Evolutionary conservation across 1,139 yeast species (phyloP).

Genomic region (Diutina catenulata): DNA sequence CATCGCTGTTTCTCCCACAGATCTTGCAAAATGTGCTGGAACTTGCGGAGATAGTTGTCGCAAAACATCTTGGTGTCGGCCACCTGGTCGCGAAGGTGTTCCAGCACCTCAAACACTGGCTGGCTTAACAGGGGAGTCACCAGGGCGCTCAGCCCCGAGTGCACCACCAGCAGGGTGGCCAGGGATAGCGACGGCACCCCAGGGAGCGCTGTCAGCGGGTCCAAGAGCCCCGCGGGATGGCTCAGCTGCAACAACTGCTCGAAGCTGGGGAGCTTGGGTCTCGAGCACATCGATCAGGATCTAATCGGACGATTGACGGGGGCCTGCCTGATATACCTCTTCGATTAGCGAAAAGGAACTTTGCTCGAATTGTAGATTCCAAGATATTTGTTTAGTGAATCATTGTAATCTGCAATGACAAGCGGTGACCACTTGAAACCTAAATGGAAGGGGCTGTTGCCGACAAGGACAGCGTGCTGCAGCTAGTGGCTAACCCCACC

Average conservation of each 20-base stretch:
- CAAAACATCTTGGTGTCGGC: not conserved
- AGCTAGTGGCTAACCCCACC: no score
- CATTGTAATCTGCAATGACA: no score
- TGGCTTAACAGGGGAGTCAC: not conserved
- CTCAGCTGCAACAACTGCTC: not conserved
- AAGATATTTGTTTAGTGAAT: not conserved
- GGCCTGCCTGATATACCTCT: not conserved
- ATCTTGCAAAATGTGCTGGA: constrained; percentile 1
- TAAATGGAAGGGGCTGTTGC: no score
- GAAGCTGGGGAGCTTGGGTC: not conserved
- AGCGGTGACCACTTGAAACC: no score
- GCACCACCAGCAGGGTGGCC: not conserved
- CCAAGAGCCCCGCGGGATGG: no score
- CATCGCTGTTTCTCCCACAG: not conserved
- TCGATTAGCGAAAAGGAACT: no score
- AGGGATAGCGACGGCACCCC: no score
- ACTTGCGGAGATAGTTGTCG: not conserved
- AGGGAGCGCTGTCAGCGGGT: not conserved
- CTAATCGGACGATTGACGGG: not conserved
- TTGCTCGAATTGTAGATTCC: not conserved
- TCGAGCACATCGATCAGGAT: not conserved
- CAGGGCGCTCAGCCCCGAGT: not conserved
- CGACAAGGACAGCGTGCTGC: no score
- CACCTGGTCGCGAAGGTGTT: not conserved
- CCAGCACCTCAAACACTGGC: not conserved